phyloP scores from a whole-genome alignment of 768 basidiomycete species.

The Tricholoma flavovirens region DNA sequence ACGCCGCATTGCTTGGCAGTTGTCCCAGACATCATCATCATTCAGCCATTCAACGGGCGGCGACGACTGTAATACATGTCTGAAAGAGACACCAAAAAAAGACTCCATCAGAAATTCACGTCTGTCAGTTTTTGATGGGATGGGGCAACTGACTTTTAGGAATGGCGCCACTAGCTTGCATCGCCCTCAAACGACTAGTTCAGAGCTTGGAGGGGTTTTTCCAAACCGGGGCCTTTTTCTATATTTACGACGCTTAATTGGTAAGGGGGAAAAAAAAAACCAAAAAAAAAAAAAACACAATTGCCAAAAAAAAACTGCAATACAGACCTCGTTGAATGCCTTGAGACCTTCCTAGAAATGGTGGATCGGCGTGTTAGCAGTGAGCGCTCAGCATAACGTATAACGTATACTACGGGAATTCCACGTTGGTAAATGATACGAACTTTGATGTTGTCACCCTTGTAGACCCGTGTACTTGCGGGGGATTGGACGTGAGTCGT shows the following conservation, averaged over 20 bases:
- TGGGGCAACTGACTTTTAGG: not conserved
- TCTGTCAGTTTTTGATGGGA: too few relatives aligned
- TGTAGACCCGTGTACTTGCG: conserved; percentile 49
- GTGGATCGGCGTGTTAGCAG: not conserved
- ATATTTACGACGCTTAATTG: not conserved
- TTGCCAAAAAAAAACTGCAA: too few relatives aligned
- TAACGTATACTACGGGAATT: too few relatives aligned
- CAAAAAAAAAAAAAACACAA: too few relatives aligned
- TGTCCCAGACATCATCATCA: too few relatives aligned
- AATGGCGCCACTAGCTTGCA: not conserved
- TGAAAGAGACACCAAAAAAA: not conserved
- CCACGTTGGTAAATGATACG: conserved; percentile 17
- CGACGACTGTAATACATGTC: not conserved
- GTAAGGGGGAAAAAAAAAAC: too few relatives aligned
- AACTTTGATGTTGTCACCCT: conserved; percentile 67
- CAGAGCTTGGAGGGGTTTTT: conserved; percentile 52
- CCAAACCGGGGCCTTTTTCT: conserved; percentile 48
- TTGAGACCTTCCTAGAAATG: conserved; percentile 59
- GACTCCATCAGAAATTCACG: too few relatives aligned
- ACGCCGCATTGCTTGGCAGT: too few relatives aligned
- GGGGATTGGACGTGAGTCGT: conserved; percentile 37
- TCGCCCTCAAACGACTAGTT: not conserved
- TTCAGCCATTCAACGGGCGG: not conserved
- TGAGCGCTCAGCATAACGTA: too few relatives aligned
- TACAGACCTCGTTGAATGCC: conserved; percentile 64